Conservation (phyloP, 495 filamentous ascomycete species). For the Tricharina praecox region DNA sequence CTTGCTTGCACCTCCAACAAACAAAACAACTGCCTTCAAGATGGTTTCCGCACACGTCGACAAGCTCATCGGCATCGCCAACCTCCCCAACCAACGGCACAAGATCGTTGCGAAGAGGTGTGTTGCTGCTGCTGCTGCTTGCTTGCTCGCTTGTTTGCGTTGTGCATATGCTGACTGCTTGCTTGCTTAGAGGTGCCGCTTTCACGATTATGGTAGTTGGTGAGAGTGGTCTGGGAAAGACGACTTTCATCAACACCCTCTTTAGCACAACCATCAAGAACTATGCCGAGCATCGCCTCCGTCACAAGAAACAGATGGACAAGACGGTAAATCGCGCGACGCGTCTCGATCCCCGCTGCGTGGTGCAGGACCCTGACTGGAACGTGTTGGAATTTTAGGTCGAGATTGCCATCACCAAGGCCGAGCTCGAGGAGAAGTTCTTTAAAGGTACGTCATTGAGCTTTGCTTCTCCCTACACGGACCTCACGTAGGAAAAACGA, state of each 20-base stretch:
- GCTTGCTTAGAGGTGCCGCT: constrained; percentile 49
- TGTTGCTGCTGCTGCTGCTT: neutral
- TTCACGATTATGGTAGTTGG: constrained; percentile 99
- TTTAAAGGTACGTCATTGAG: constrained; percentile 65
- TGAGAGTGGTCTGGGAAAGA: constrained; percentile 97
- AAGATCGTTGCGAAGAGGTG: constrained; percentile 96
- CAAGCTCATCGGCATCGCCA: constrained; percentile 90
- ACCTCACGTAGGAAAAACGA: neutral
- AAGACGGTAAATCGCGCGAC: constrained; percentile 51
- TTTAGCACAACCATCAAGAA: constrained; percentile 99
- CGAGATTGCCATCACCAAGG: constrained; percentile 99
- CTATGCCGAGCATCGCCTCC: constrained; percentile 96
- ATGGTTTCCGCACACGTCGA: constrained; percentile 27
- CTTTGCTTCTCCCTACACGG: neutral
- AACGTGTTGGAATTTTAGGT: constrained; percentile 31
- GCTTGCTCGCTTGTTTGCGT: too few species aligned
- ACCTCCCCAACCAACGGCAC: constrained; percentile 95
- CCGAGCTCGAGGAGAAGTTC: constrained; percentile 99
- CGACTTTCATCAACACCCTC: constrained; percentile 98
- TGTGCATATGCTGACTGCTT: constrained; percentile 9
- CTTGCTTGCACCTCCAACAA: too few species aligned
- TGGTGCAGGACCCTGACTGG: neutral
- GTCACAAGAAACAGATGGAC: constrained; percentile 96
- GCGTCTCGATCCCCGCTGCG: neutral
- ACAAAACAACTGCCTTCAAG: too few species aligned